A percentile compares a stretch with the other conserved stretches of the same genome.
Evolutionary conservation across 192 early-diverging fungal species (phyloP).

Genomic region (Coemansia sp.): DNA sequence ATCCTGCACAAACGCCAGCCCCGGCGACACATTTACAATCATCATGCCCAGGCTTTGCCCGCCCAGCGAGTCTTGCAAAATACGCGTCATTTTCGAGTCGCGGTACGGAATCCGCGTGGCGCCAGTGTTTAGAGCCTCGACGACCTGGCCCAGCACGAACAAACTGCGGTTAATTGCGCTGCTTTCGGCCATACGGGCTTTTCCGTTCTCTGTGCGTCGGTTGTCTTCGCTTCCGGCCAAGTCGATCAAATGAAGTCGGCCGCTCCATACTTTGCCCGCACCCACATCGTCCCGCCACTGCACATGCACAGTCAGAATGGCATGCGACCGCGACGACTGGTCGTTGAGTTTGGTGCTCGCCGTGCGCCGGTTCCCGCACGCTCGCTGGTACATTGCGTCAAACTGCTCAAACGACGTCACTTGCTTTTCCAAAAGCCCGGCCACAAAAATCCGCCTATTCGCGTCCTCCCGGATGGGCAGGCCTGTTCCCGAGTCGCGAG

Average conservation of each 20-base stretch:
- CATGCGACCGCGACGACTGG: conserved; percentile 64
- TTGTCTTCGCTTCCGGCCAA: conserved; percentile 71
- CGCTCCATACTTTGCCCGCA: conserved; percentile 38
- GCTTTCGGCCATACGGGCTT: conserved; percentile 63
- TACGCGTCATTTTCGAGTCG: conserved; percentile 70
- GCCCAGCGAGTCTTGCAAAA: conserved; percentile 66
- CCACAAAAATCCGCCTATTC: conserved; percentile 57
- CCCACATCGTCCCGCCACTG: conserved; percentile 41
- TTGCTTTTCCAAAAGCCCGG: conserved; percentile 57
- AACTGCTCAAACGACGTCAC: conserved; percentile 60
- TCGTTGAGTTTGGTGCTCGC: conserved; percentile 67
- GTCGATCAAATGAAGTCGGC: conserved; percentile 63
- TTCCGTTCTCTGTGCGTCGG: conserved; percentile 60
- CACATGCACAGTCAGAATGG: conserved; percentile 60
- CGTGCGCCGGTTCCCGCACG: conserved; percentile 60
- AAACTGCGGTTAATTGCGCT: conserved; percentile 66
- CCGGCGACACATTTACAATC: conserved; percentile 67
- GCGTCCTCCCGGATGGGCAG: conserved; percentile 62
- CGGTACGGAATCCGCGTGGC: conserved; percentile 59
- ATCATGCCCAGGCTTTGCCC: conserved; percentile 64
- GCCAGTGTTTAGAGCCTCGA: conserved; percentile 63
- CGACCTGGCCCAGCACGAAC: conserved; percentile 66
- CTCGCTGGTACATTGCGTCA: conserved; percentile 39
- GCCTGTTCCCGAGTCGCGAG: conserved; percentile 34
- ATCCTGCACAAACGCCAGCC: conserved; percentile 50